These are phyloP conservation scores for Apiotrichum domesticum DNA, from an alignment of 1,284 basidiomycete genomes.

Conservation along the genomic window DNA sequence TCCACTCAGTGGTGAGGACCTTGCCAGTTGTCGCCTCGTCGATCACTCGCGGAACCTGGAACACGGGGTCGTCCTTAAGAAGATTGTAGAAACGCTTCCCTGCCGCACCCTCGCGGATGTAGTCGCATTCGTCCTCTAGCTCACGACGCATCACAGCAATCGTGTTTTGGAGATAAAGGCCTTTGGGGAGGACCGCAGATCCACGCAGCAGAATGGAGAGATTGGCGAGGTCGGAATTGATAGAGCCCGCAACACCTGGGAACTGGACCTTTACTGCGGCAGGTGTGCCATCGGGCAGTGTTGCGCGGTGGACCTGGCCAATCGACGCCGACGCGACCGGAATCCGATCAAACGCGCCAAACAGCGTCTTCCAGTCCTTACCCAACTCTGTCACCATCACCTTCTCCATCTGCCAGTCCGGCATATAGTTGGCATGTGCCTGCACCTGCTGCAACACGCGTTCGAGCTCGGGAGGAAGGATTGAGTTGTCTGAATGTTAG, in stretches of 20 bases:
- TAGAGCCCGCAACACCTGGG: conserved; percentile 81
- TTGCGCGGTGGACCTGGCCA: conserved; percentile 85
- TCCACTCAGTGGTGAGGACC: conserved; percentile 85
- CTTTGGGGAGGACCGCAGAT: conserved; percentile 73
- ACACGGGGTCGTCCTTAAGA: conserved; percentile 60
- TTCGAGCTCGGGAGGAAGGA: conserved; percentile 83
- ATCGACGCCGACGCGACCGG: conserved; percentile 97
- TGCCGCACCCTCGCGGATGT: conserved; percentile 76
- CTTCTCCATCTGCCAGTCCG: conserved; percentile 93
- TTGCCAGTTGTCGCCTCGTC: conserved; percentile 69
- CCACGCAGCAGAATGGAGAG: conserved; percentile 76
- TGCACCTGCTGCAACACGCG: conserved; percentile 85
- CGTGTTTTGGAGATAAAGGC: conserved; percentile 82
- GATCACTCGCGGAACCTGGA: conserved; percentile 75
- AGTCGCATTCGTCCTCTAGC: conserved; percentile 92
- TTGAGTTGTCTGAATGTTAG: conserved; percentile 60
- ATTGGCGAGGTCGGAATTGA: conserved; percentile 81
- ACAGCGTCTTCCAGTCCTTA: conserved; percentile 64
- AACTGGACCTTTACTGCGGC: conserved; percentile 97
- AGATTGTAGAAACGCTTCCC: conserved; percentile 58
- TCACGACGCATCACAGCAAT: conserved; percentile 84
- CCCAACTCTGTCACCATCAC: conserved; percentile 74
- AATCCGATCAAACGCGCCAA: conserved; percentile 70
- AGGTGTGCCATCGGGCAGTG: conserved; percentile 50
- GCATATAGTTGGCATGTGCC: conserved; percentile 97